Conservation (phyloP, 2,329 filamentous ascomycete species). For the Thielaviopsis ethacetica region DNA sequence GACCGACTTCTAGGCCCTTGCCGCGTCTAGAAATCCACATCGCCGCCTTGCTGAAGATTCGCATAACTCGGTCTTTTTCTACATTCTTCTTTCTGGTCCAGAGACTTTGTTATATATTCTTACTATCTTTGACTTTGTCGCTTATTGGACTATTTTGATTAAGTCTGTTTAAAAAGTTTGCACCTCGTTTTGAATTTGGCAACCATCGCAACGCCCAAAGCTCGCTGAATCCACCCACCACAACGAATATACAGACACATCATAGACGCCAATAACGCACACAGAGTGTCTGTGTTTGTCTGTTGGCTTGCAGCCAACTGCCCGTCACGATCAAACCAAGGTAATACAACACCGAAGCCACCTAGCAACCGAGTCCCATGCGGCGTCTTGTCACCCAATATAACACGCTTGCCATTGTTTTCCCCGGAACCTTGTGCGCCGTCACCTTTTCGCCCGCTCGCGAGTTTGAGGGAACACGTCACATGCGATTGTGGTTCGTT, state of each 20-base stretch:
- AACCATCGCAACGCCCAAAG: background rate
- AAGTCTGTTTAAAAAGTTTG: too few relatives aligned
- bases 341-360: background rate
- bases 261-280: background rate
- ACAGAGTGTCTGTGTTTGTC: background rate
- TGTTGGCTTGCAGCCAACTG: background rate
- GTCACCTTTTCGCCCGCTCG: background rate
- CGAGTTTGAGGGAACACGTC: background rate
- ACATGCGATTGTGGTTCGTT: background rate
- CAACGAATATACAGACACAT: background rate
- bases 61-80: background rate
- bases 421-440: background rate
- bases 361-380: background rate
- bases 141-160: too few relatives aligned
- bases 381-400: background rate
- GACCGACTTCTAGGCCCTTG: background rate
- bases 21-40: background rate
- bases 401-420: background rate
- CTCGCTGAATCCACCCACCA: too few relatives aligned
- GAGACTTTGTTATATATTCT: background rate
- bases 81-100: background rate
- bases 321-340: background rate
- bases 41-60: background rate
- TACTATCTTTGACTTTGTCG: background rate
- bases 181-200: too few relatives aligned